Percentiles rank a stretch among this genome's conserved stretches.
phyloP scores from a whole-genome alignment of 768 basidiomycete genomes.

The Nevesoporus exiguus region DNA sequence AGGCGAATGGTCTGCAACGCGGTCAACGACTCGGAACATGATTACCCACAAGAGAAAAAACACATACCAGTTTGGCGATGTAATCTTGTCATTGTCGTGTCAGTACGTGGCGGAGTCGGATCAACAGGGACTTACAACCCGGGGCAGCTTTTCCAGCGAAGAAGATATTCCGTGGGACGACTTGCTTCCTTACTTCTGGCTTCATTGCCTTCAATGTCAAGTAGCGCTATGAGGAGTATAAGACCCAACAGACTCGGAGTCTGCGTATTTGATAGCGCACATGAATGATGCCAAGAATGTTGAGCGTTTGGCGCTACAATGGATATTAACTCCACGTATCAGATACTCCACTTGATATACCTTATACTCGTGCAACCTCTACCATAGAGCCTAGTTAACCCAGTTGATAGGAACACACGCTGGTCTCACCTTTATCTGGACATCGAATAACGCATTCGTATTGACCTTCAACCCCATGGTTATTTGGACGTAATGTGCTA shows the following conservation, averaged over 20 bases:
- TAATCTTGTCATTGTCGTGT: constrained; percentile 50
- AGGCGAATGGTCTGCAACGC: constrained; percentile 74
- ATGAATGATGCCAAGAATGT: constrained; percentile 87
- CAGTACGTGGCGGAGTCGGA: background rate
- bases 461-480: constrained; percentile 71
- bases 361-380: constrained; percentile 94
- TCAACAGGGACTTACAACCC: constrained; percentile 53
- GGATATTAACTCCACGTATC: background rate
- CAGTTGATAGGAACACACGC: background rate
- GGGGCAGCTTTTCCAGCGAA: constrained; percentile 98
- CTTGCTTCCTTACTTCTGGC: constrained; percentile 75
- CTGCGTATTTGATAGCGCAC: constrained; percentile 39
- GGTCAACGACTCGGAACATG: background rate
- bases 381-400: constrained; percentile 6
- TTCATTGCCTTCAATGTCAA: constrained; percentile 75
- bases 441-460: constrained; percentile 80
- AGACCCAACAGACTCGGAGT: background rate
- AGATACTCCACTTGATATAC: constrained; percentile 28
- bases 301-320: constrained; percentile 82
- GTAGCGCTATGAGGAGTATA: constrained; percentile 58
- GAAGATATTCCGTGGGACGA: constrained; percentile 86
- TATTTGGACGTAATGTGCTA: constrained; percentile 70
- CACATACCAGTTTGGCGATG: constrained; percentile 79
- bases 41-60: background rate
- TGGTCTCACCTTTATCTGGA: constrained; percentile 73